Conservation (phyloP, 176 grass and related monocot genomes). For the Rhipidocladum racemiflorum region DNA sequence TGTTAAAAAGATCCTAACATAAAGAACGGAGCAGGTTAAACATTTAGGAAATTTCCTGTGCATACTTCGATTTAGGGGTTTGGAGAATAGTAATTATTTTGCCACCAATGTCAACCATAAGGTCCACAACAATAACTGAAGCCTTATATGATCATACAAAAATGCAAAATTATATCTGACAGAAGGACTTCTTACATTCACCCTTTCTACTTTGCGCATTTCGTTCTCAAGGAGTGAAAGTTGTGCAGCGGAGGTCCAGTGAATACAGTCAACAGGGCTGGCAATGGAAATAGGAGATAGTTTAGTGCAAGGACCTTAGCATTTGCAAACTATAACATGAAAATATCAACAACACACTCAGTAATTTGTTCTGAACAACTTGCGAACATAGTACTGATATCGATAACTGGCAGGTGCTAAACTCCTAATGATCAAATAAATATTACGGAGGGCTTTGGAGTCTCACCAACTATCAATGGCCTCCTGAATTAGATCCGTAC, state of each 20-base stretch:
- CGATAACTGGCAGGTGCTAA: background rate
- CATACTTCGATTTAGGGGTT: background rate
- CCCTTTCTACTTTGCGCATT: constrained; percentile 81
- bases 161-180: background rate
- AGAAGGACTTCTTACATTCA: constrained; percentile 56
- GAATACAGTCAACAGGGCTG: constrained; percentile 97
- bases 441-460: background rate
- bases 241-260: constrained; percentile 91
- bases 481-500: constrained; percentile 61
- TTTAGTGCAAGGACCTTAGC: constrained; percentile 24
- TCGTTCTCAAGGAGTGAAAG: constrained; percentile 87
- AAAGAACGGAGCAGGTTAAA: background rate
- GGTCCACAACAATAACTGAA: background rate
- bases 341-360: background rate
- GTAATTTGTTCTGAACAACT: constrained; percentile 14
- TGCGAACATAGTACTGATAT: background rate
- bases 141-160: background rate
- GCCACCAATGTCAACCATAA: background rate
- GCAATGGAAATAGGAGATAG: constrained; percentile 31
- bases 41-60: background rate
- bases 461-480: constrained; percentile 90
- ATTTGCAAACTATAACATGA: background rate
- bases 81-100: background rate
- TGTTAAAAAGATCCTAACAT: background rate
- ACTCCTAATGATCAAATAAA: constrained; percentile 1